Evolutionary conservation across 768 basidiomycete genomes (phyloP), one percentile per base, ranked within the genome.

Genomic region (Boletus coccyginus): DNA sequence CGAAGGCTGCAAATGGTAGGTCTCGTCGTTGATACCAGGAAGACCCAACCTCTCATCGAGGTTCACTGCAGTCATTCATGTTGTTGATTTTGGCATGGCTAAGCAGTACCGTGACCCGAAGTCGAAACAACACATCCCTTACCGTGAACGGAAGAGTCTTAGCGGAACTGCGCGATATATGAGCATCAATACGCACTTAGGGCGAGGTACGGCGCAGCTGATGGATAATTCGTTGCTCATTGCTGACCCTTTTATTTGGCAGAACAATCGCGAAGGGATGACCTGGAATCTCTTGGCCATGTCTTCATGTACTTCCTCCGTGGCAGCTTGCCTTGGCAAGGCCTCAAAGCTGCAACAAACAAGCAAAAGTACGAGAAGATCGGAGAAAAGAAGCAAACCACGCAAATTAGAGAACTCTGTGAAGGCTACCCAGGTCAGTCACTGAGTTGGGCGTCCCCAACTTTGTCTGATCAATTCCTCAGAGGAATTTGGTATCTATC

Each of bases 351-450:
- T 35, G 97, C 97, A 31, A 99, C 95, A 49, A 98, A 99, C 81
- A 99, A 99, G 79, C 97, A 98, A 73, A 93, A 98, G 80, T 99
- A 99, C 77, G 96, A 99, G 81, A 99, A 98, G 81, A 99, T 99
- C 72, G 96, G 96, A 60, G 96, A 99, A 80, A 99, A 99, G 88
- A 99, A 94, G 81, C 97, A 98, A 77, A 91, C 90, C 14, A 98
- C 97, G 31, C 90, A 90, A 8, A 98, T 99, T 73, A 96, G 93
- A 76, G 97, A 99, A 69, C 81, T 99, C 27, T 93, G 89, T 66
- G 97, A 98, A 65, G 92, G 93, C 55, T 94, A 88, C 77, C 96
- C 97, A 47, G 94, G 93, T 93, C 63, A 58, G 81, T 70, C 39
- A 52, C 41, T 46, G 56, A 33, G 31, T 51, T 41, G 48, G 29